Percentiles rank a stretch among this genome's conserved stretches.
phyloP scores from a whole-genome alignment of 2,329 filamentous ascomycete species.

The Tolypocladium cylindrosporum region DNA sequence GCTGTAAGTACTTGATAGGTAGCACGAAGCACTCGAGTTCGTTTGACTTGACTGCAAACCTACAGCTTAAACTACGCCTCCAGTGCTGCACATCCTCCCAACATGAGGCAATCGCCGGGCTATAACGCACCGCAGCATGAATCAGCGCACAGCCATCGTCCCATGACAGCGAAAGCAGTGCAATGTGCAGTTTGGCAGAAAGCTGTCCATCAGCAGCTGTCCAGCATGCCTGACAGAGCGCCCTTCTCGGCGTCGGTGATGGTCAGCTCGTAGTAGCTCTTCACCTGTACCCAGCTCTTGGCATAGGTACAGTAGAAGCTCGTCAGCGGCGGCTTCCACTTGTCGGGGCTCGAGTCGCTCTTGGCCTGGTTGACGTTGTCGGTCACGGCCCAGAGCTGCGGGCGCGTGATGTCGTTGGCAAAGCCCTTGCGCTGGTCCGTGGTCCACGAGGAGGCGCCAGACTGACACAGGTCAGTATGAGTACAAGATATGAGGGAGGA shows the following conservation, averaged over 20 bases:
- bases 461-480: constrained; percentile 28
- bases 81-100: neutral
- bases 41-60: neutral
- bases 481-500: neutral
- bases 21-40: neutral
- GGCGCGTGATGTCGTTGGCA: constrained; percentile 67
- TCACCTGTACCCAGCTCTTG: constrained; percentile 67
- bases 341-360: constrained; percentile 63
- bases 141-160: neutral
- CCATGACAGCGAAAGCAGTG: neutral
- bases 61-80: neutral
- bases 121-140: neutral
- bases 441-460: constrained; percentile 64
- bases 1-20: neutral
- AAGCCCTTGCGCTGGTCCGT: constrained; percentile 55
- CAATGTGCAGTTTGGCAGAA: neutral
- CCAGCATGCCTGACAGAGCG: constrained; percentile 41
- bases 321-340: constrained; percentile 62
- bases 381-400: constrained; percentile 72
- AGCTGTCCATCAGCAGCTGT: constrained; percentile 13
- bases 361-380: constrained; percentile 66
- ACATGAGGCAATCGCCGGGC: neutral
- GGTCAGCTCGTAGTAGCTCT: constrained; percentile 59
- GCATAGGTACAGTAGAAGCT: constrained; percentile 73
- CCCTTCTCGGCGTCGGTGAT: constrained; percentile 64